Conservation (phyloP, 1,284 basidiomycete genomes). For the Chiua sp. region DNA sequence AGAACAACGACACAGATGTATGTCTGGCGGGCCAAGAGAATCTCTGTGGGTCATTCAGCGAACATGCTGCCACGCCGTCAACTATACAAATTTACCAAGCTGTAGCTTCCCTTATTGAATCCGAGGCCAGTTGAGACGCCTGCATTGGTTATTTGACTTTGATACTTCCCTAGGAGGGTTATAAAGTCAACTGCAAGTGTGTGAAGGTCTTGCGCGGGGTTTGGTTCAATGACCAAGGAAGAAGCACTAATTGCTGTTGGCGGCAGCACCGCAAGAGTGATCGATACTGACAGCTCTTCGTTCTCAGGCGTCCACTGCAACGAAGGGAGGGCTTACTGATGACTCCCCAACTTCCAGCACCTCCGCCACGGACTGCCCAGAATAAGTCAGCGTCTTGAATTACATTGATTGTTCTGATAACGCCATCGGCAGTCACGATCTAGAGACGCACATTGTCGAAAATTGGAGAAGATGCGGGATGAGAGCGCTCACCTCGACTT, state of each 20-base stretch:
- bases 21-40: conserved; percentile 4
- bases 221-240: conserved; percentile 13
- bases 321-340: conserved; percentile 10
- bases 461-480: not conserved
- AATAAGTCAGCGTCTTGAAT: conserved; percentile 22
- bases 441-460: not conserved
- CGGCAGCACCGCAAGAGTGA: conserved; percentile 13
- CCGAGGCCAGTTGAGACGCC: conserved; percentile 5
- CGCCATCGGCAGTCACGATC: conserved; percentile 21
- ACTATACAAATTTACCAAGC: not conserved
- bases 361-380: conserved; percentile 24
- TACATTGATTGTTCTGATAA: conserved; percentile 13
- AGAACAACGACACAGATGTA: conserved; percentile 4
- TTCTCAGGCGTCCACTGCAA: not conserved
- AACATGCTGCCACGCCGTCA: not conserved
- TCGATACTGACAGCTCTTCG: conserved; percentile 5
- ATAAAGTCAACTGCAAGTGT: conserved; percentile 17
- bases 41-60: not conserved
- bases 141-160: conserved; percentile 13
- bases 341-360: conserved; percentile 26
- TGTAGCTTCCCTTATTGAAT: not conserved
- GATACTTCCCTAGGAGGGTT: conserved; percentile 11
- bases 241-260: conserved; percentile 6
- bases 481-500: conserved; percentile 10
- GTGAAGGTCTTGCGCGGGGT: conserved; percentile 5